These are phyloP conservation scores for Saccharomycopsis selenospora DNA, from an alignment of 805 yeast species.

Conservation along the genomic window DNA sequence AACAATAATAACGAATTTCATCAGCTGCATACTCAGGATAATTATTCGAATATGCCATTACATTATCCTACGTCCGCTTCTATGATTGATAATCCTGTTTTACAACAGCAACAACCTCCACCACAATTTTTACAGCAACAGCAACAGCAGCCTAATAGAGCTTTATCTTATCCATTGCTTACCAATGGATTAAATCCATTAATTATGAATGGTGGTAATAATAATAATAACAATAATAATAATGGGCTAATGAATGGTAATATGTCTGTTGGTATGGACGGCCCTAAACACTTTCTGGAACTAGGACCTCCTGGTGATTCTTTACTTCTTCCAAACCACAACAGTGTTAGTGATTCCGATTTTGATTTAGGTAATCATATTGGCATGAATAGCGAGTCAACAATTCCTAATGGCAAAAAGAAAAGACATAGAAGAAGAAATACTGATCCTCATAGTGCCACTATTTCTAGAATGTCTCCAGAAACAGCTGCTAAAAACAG, in stretches of 20 bases:
- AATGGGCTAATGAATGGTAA: too few species aligned
- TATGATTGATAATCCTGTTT: neutral
- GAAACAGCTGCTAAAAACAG: constrained; percentile 41
- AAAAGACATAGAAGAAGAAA: constrained; percentile 17
- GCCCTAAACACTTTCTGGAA: neutral
- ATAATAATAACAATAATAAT: too few species aligned
- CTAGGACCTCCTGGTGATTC: neutral
- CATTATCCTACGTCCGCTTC: neutral
- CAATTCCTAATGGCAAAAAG: neutral
- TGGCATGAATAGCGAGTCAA: too few species aligned
- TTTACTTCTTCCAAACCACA: neutral
- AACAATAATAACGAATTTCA: neutral
- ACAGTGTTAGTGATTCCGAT: neutral
- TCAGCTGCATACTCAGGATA: neutral
- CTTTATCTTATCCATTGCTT: neutral
- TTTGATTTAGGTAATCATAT: too few species aligned
- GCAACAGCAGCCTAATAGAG: neutral
- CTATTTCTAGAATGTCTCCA: constrained; percentile 32
- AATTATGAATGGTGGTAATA: too few species aligned
- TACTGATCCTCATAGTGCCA: constrained; percentile 15
- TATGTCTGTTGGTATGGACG: too few species aligned
- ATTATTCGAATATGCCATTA: neutral
- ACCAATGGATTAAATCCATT: too few species aligned
- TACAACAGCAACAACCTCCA: neutral
- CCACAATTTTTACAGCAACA: neutral